phyloP scores from a whole-genome alignment of 495 filamentous ascomycete genomes.

The Penicillium malachiteum region DNA sequence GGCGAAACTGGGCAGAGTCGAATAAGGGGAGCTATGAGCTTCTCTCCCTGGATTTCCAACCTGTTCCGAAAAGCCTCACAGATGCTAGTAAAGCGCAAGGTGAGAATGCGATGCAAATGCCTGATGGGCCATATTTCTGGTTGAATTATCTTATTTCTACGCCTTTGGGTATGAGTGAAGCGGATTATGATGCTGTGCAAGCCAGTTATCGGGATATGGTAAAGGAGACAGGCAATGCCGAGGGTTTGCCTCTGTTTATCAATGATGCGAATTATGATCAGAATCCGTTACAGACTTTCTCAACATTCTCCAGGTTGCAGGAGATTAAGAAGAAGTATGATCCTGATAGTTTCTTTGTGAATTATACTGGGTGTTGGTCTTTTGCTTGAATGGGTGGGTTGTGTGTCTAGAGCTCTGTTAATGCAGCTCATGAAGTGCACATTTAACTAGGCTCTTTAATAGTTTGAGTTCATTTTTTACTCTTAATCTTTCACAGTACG shows the following conservation, averaged over 20 bases:
- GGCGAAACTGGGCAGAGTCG: constrained; percentile 28
- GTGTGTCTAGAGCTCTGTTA: background rate
- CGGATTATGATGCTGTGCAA: constrained; percentile 29
- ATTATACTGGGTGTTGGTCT: constrained; percentile 36
- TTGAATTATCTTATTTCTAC: constrained; percentile 31
- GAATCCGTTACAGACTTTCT: constrained; percentile 31
- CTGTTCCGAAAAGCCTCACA: constrained; percentile 31
- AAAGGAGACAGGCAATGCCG: constrained; percentile 21
- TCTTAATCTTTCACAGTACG: too few relatives aligned
- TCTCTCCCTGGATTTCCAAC: constrained; percentile 34
- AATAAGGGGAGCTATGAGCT: constrained; percentile 32
- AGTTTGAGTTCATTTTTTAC: too few relatives aligned
- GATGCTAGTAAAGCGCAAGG: constrained; percentile 36
- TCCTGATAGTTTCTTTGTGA: constrained; percentile 35
- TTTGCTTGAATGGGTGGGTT: constrained; percentile 19
- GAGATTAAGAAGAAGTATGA: constrained; percentile 39
- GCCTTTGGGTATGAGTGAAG: constrained; percentile 18
- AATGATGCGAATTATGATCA: constrained; percentile 35
- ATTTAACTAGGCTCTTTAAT: too few relatives aligned
- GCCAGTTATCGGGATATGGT: constrained; percentile 34
- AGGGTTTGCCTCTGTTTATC: constrained; percentile 33
- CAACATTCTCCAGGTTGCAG: constrained; percentile 26
- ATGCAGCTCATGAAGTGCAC: background rate
- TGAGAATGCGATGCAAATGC: constrained; percentile 40
- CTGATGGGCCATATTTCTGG: constrained; percentile 38